Base-by-base conservation (phyloP, 371 early-diverging fungal species). In the Rhizopus delemar region DNA sequence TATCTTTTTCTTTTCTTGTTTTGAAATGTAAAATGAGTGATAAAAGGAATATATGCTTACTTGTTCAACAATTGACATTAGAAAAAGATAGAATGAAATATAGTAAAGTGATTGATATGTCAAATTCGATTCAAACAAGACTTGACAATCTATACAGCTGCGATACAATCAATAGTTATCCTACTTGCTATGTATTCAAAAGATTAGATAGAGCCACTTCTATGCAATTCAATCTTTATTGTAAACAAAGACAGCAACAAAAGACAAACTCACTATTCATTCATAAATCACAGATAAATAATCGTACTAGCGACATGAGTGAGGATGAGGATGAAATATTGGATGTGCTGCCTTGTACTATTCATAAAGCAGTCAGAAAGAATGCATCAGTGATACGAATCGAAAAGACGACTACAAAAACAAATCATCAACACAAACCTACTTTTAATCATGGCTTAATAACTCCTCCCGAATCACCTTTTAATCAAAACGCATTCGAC, bases 61-160 rank as follows among this genome's bases (percentile, higher is more conserved):
- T 69, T 8, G 65, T 58, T 4, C 34, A 43, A 33, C 46, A 50
- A 11, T 51, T 69, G 9, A 32, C 43, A 13, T 61, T 55, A 3
- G 69, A 60, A 52, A 46, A 41, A 50, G 69, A 69, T 11, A 46
- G 65, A 29, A 46, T 57, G 8, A 41, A 46, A 11, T 69, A 69
- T 28, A 69, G 31, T 5, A 63, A 69, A 15, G 58, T 69, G 28
- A 64, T 69, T 48, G 62, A 60, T 22, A 55, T 69, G 55, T 63
- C 61, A 8, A 53, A 57, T 33, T 39, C 54, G 3, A 58, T 64
- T 5, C 65, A 64, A 15, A 31, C 51, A 2, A 63, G 58, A 52
- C 31, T 69, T 13, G 68, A 63, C 2, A 5, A 38, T 38, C n/a
- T 68, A n/a, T 28, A 55, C 33, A 13, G 13, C 12, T 15, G 36